Evolutionary conservation across 1,139 yeast species (phyloP).

Genomic region (Geotrichum reessii): DNA sequence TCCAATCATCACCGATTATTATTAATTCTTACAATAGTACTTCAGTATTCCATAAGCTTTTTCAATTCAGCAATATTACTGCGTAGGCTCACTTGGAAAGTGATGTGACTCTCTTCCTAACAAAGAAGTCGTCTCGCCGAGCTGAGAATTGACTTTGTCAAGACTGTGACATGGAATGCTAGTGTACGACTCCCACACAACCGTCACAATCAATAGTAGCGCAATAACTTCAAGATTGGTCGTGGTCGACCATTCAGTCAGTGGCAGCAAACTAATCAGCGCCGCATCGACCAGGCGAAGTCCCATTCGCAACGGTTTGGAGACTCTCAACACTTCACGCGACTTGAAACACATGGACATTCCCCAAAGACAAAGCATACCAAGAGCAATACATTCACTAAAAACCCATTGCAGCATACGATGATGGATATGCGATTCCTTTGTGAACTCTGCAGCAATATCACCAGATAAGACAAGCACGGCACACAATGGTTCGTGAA

Average conservation of each 20-base stretch:
- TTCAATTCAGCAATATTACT: too few relatives aligned
- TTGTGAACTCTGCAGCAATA: constrained; percentile 50
- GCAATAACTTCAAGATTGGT: constrained; percentile 3
- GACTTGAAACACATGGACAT: constrained; percentile 11
- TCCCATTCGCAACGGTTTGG: constrained; percentile 13
- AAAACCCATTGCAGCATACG: constrained; percentile 15
- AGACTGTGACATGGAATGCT: constrained; percentile 4
- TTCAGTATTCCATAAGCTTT: too few relatives aligned
- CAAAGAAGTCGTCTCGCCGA: neutral
- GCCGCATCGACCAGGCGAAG: constrained; percentile 12
- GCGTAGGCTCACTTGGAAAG: neutral
- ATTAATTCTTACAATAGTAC: too few relatives aligned
- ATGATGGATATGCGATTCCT: constrained; percentile 8
- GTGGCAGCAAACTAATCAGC: constrained; percentile 14
- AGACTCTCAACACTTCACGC: constrained; percentile 5
- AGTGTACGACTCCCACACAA: constrained; percentile 18
- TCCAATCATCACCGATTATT: too few relatives aligned
- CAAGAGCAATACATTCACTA: constrained; percentile 15
- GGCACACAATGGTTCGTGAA: constrained; percentile 46
- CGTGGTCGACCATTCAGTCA: constrained; percentile 8
- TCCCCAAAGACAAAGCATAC: constrained; percentile 16
- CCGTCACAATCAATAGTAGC: constrained; percentile 10
- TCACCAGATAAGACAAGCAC: constrained; percentile 48
- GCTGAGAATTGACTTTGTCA: neutral
- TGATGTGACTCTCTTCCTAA: neutral